These are phyloP conservation scores for Massariosphaeria phaeospora DNA, from an alignment of 495 filamentous ascomycete genomes.

Conservation along the genomic window DNA sequence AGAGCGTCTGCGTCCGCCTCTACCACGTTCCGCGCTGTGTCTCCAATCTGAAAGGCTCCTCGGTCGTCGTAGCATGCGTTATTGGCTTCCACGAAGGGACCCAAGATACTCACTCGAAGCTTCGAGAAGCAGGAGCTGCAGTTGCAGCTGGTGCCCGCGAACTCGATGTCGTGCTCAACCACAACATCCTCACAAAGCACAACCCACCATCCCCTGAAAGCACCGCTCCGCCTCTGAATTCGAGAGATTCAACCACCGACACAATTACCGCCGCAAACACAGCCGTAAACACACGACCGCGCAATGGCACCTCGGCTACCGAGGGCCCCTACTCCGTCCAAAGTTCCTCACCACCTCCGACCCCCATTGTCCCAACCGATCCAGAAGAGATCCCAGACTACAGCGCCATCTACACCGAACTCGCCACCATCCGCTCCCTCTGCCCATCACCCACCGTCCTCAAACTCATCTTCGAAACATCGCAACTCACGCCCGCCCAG, in stretches of 20 bases:
- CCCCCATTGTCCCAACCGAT: background rate
- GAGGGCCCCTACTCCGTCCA: conserved; percentile 25
- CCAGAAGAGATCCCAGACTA: conserved; percentile 38
- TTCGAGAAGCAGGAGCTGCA: conserved; percentile 42
- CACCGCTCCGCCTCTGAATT: background rate
- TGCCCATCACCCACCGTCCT: conserved; percentile 48
- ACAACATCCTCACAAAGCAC: conserved; percentile 46
- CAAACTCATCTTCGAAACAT: conserved; percentile 66
- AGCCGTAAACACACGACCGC: conserved; percentile 21
- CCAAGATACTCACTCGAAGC: conserved; percentile 50
- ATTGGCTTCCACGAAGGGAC: conserved; percentile 66
- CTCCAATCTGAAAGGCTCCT: conserved; percentile 48
- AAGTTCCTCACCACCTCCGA: background rate
- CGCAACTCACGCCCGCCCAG: conserved; percentile 50
- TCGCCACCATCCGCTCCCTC: conserved; percentile 51
- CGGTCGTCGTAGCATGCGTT: conserved; percentile 56
- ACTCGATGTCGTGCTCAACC: conserved; percentile 65
- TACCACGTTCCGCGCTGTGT: conserved; percentile 51
- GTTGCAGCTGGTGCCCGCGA: conserved; percentile 56
- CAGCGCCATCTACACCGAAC: conserved; percentile 52
- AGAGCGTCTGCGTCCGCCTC: conserved; percentile 57
- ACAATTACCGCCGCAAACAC: conserved; percentile 23
- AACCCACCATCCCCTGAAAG: background rate
- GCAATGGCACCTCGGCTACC: background rate
- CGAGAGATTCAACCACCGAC: conserved; percentile 14